Evolutionary conservation across 2,329 filamentous ascomycete species (phyloP).

Genomic region (Talaromyces rugulosus): DNA sequence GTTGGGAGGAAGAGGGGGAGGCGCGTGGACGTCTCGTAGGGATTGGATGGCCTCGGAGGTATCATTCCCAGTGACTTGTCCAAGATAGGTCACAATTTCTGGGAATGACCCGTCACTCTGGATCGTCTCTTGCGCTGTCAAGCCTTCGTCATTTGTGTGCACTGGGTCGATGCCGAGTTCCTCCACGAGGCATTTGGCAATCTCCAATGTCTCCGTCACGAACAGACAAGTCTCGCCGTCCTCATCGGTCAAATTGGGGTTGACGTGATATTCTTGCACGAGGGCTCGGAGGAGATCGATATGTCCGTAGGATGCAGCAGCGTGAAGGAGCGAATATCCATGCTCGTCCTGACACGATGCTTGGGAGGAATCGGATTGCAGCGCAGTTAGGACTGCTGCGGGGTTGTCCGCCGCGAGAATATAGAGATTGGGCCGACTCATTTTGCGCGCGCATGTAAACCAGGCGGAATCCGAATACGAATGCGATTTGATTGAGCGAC

Average conservation of each 20-base stretch:
- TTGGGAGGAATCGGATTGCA: constrained; percentile 69
- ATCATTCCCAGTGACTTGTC: constrained; percentile 31
- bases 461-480: not conserved
- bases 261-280: constrained; percentile 69
- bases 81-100: constrained; percentile 68
- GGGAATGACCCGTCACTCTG: constrained; percentile 73
- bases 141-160: constrained; percentile 66
- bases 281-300: constrained; percentile 72
- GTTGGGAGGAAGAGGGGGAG: constrained; percentile 68
- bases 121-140: constrained; percentile 78
- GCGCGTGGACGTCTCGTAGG: constrained; percentile 37
- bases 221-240: constrained; percentile 94
- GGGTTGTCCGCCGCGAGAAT: constrained; percentile 80
- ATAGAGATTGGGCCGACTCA: constrained; percentile 57
- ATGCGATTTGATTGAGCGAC: not conserved
- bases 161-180: constrained; percentile 69
- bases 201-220: constrained; percentile 75
- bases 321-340: constrained; percentile 91
- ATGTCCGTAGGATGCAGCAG: constrained; percentile 88
- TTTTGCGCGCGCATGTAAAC: constrained; percentile 13
- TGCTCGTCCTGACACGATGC: constrained; percentile 80
- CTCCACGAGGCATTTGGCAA: constrained; percentile 75
- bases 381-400: constrained; percentile 65
- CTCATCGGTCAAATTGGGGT: constrained; percentile 79
- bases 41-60: constrained; percentile 21